Conservation (phyloP, 495 filamentous ascomycete genomes). For the Astrothelium macrocarpum region DNA sequence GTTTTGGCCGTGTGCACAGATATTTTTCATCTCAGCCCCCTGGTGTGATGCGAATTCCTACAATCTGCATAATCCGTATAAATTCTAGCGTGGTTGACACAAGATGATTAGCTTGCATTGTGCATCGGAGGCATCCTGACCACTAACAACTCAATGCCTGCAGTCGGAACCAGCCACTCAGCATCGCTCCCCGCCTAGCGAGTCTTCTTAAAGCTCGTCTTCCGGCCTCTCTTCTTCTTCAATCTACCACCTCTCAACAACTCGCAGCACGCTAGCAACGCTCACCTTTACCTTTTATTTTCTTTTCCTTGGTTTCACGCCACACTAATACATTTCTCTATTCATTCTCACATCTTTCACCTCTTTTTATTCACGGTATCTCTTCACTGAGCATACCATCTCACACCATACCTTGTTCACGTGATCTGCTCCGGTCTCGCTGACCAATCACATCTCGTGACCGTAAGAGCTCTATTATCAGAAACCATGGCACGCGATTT, state of each 20-base stretch:
- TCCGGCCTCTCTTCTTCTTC: background rate
- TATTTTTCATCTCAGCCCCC: too few relatives aligned
- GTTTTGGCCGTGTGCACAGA: too few relatives aligned
- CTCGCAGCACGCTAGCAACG: conserved; percentile 3
- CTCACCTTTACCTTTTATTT: background rate
- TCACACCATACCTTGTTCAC: background rate
- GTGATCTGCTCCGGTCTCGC: background rate
- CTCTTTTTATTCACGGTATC: background rate
- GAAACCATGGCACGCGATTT: conserved; percentile 16
- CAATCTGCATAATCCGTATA: background rate
- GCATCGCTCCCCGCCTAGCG: background rate
- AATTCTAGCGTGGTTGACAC: background rate
- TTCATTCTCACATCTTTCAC: background rate
- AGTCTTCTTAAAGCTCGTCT: conserved; percentile 5
- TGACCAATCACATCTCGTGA: background rate
- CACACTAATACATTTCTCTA: background rate
- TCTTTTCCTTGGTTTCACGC: background rate
- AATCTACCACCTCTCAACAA: background rate
- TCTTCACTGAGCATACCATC: conserved; percentile 2
- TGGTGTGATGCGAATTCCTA: too few relatives aligned
- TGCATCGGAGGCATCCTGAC: too few relatives aligned
- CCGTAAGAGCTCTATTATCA: conserved; percentile 3
- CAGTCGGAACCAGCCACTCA: conserved; percentile 1
- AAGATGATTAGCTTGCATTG: background rate
- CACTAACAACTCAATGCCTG: background rate